Base-by-base conservation (phyloP, 148 eudicot species). In the Silene uniflora region DNA sequence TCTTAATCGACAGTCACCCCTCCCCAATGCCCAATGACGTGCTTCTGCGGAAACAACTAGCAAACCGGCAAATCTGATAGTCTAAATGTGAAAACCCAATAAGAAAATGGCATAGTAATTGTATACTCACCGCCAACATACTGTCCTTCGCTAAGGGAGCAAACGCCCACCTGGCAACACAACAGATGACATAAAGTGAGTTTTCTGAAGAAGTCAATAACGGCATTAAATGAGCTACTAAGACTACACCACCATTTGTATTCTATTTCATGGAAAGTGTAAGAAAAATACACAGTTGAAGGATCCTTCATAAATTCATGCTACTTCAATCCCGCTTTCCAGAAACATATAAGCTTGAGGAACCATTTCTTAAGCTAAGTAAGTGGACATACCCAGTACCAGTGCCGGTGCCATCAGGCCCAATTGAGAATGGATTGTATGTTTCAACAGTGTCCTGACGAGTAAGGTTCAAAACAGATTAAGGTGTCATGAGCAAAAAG, bases 381-480 rank as follows among this genome's bases (percentile, higher is more conserved):
- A 62, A 77, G 58, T 32, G 12, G 16, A 76, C 94, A 44, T 92
- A 96, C 99, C 99, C 99, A 9, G 97, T 96, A 32, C 98, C 99
- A 76, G 86, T 84, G 67, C 99, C 99, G 46, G 24, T 73, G 35
- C 89, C 89, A 47, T 77, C 80, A 3, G 80, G 58, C 79, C 89
- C 97, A 13, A n/a, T 61, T 62, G 97, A 89, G 67, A 73, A 95
- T 21, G 99, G 99, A 84, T 91, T 92, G 83, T 89, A 95, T 63
- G 81, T 91, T 81, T 88, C 82, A 62, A 96, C 97, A 0, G 99
- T 96, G 84, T 96, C 99, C 99, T 96, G 82, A 55, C 67, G 52
- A 24, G 72, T 16, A 44, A n/a, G 74, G 70, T 14, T 19, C 21
- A 61, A 64, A 10, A 42, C 23, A 24, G 5, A 24, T 52, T 71